Evolutionary conservation across 306 rosid genomes (phyloP).

Genomic region (Malus orientalis): DNA sequence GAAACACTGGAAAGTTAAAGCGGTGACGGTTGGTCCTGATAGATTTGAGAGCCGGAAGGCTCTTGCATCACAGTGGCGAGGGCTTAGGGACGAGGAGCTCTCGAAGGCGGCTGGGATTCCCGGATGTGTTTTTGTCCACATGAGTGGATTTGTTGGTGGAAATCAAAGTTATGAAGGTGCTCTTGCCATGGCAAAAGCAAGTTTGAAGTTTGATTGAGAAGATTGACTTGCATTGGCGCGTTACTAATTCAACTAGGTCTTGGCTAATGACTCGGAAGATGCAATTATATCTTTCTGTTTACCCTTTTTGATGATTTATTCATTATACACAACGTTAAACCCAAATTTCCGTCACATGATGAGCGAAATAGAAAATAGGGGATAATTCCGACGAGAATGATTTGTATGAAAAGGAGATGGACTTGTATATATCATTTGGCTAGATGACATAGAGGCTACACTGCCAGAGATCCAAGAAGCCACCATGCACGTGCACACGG

Average conservation of each 20-base stretch:
- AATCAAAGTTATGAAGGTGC: constrained; percentile 67
- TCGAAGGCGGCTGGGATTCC: constrained; percentile 54
- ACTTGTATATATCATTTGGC: background rate
- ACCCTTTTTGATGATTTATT: no score
- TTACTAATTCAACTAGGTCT: background rate
- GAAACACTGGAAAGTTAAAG: constrained; percentile 76
- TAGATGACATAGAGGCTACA: background rate
- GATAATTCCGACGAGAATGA: no score
- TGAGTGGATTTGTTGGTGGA: constrained; percentile 90
- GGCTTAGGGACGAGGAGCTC: constrained; percentile 66
- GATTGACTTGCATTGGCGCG: background rate
- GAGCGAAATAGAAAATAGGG: no score
- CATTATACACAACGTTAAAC: no score
- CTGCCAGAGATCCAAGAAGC: background rate
- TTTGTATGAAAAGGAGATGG: no score
- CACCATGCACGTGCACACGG: background rate
- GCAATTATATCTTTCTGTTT: background rate
- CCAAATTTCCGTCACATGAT: background rate
- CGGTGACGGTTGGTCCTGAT: constrained; percentile 64
- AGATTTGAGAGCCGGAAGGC: constrained; percentile 79
- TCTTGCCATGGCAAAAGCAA: constrained; percentile 72
- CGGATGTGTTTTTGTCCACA: constrained; percentile 74
- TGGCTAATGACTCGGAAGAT: no score
- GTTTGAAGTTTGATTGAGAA: constrained; percentile 44
- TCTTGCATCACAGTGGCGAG: constrained; percentile 66